These are phyloP conservation scores for Tolypocladium ovalisporum DNA, from an alignment of 2,329 filamentous ascomycete genomes.

Conservation along the genomic window DNA sequence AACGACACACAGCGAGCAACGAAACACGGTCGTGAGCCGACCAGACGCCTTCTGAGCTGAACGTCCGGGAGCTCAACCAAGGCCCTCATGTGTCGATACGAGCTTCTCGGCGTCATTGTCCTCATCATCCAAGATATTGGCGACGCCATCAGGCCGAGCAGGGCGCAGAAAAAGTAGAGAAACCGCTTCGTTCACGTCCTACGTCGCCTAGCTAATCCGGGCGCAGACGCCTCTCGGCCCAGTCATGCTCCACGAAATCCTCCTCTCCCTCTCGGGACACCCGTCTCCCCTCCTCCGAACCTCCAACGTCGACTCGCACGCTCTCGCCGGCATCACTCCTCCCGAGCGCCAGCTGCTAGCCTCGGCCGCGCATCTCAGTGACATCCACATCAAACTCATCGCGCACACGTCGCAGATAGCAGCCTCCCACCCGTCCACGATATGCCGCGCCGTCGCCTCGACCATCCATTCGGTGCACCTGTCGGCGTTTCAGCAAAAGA, in stretches of 20 bases:
- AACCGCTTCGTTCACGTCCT: too few species aligned
- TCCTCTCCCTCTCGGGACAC: slow-evolving; percentile 91
- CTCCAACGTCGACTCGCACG: slow-evolving; percentile 32
- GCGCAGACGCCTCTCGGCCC: slow-evolving; percentile 1
- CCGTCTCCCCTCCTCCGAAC: slow-evolving; percentile 73
- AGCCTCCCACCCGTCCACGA: slow-evolving; percentile 61
- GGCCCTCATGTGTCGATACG: slow-evolving; percentile 40
- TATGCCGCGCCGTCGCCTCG: slow-evolving; percentile 79
- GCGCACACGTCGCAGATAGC: slow-evolving; percentile 56
- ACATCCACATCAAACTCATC: slow-evolving; percentile 64
- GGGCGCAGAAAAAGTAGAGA: slow-evolving; percentile 13
- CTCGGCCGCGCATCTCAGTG: slow-evolving; percentile 65
- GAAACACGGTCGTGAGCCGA: background rate
- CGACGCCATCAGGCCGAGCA: slow-evolving; percentile 26
- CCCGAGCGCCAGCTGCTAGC: slow-evolving; percentile 74
- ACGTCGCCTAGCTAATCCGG: background rate
- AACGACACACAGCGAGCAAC: background rate
- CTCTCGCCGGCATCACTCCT: slow-evolving; percentile 50
- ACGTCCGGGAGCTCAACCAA: background rate
- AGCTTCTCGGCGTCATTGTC: slow-evolving; percentile 39
- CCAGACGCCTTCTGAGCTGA: background rate
- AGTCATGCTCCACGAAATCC: slow-evolving; percentile 92
- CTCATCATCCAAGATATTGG: slow-evolving; percentile 33
- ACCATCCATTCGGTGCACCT: slow-evolving; percentile 67
- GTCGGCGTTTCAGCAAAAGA: slow-evolving; percentile 68